phyloP scores from a whole-genome alignment of 345 rosid species.

The Alliaria petiolata region DNA sequence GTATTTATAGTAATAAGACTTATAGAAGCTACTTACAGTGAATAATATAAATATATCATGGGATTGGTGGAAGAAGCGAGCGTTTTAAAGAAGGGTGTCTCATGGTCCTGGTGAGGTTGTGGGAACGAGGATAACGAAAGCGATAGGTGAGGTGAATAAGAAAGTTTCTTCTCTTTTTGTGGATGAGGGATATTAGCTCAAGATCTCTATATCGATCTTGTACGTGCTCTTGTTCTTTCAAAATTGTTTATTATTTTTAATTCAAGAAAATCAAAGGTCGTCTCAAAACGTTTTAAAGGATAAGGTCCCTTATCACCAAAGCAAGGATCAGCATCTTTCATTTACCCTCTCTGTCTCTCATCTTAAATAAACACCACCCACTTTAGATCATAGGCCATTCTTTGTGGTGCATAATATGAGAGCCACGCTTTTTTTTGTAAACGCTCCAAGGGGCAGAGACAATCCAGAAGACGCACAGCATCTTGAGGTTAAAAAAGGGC shows the following conservation, averaged over 20 bases:
- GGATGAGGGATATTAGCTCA: slow-evolving; percentile 49
- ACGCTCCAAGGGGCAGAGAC: not conserved
- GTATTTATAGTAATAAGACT: not conserved
- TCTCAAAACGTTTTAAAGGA: slow-evolving; percentile 18
- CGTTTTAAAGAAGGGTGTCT: slow-evolving; percentile 17
- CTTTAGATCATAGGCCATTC: slow-evolving; percentile 12
- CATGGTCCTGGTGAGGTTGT: slow-evolving; percentile 7
- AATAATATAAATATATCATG: not conserved
- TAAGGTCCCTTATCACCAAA: slow-evolving; percentile 29
- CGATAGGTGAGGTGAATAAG: slow-evolving; percentile 50
- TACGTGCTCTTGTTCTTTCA: slow-evolving; percentile 20
- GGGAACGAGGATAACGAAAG: slow-evolving; percentile 50
- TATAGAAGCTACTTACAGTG: slow-evolving; percentile 15
- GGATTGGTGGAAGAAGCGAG: slow-evolving; percentile 14
- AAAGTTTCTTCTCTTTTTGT: slow-evolving; percentile 37
- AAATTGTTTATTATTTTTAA: not conserved
- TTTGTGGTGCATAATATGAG: slow-evolving; percentile 17
- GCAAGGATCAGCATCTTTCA: slow-evolving; percentile 20
- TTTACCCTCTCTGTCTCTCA: slow-evolving; percentile 18
- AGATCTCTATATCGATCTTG: not conserved
- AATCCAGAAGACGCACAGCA: not conserved
- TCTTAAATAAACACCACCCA: slow-evolving; percentile 29
- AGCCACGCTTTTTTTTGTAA: not conserved
- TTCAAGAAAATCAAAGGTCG: slow-evolving; percentile 5
- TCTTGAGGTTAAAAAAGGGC: too few relatives aligned